A percentile compares a stretch with the other conserved stretches of the same genome.
These are phyloP conservation scores for Vigna mungo DNA, from an alignment of 306 rosid species.

Conservation along the genomic window DNA sequence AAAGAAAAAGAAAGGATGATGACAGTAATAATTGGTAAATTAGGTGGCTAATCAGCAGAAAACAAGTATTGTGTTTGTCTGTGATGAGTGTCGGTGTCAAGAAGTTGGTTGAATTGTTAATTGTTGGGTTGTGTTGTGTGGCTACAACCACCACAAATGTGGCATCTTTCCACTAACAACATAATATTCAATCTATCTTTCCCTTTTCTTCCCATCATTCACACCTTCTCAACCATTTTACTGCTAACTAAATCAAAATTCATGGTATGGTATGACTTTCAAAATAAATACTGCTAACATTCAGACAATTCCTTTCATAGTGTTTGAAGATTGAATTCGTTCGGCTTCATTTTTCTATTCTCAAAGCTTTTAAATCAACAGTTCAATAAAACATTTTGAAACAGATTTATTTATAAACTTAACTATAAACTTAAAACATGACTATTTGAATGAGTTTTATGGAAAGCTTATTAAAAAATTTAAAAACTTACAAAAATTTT, in stretches of 20 bases:
- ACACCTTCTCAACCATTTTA: not conserved
- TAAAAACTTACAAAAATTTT: not conserved
- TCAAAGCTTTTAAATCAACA: not conserved
- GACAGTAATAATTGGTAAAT: not conserved
- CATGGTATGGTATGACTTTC: no score
- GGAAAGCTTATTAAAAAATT: no score
- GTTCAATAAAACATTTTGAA: not conserved
- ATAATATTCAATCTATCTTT: not conserved
- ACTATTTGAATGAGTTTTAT: not conserved
- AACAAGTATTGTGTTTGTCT: not conserved
- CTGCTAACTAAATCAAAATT: no score
- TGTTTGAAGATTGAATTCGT: not conserved
- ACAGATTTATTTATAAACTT: not conserved
- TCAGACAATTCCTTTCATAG: no score
- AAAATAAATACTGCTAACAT: no score
- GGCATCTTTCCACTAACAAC: slow-evolving; percentile 23
- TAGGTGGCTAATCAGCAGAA: not conserved
- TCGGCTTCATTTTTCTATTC: not conserved
- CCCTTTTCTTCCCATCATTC: not conserved
- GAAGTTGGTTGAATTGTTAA: slow-evolving; percentile 11
- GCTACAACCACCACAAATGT: slow-evolving; percentile 19
- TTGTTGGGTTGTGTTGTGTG: not conserved
- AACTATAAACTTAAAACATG: not conserved
- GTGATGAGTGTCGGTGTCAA: not conserved
- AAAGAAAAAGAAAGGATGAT: not conserved